Percentiles rank a stretch among this genome's conserved stretches.
phyloP scores from a whole-genome alignment of 768 basidiomycete species.

The Rhizopogon vesiculosus region DNA sequence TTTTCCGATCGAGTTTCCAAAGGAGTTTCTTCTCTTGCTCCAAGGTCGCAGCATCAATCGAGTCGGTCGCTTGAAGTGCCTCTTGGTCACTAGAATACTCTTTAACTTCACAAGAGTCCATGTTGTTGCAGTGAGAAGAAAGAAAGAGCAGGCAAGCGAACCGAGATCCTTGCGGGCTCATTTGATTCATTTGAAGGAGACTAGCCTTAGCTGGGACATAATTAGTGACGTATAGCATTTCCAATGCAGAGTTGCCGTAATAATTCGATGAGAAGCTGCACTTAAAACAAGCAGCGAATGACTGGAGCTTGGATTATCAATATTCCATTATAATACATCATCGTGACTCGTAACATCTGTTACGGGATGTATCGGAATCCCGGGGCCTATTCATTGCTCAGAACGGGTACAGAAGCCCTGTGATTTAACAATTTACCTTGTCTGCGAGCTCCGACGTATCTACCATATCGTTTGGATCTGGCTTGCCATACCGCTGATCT shows the following conservation, averaged over 20 bases:
- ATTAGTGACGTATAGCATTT: too few relatives aligned
- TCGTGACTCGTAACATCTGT: too few relatives aligned
- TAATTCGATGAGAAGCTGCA: too few relatives aligned
- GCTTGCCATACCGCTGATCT: constrained; percentile 49
- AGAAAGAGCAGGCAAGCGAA: not conserved
- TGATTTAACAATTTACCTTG: constrained; percentile 34
- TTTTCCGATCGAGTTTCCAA: constrained; percentile 53
- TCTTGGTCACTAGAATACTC: not conserved
- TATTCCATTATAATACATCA: too few relatives aligned
- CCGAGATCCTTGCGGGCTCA: not conserved
- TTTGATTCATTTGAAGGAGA: too few relatives aligned
- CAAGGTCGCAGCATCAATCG: not conserved
- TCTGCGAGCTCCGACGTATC: constrained; percentile 66
- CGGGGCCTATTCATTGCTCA: constrained; percentile 38
- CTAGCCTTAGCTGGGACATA: too few relatives aligned
- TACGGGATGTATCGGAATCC: constrained; percentile 52
- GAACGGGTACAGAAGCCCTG: not conserved
- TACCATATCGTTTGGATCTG: constrained; percentile 41
- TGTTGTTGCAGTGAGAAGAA: not conserved
- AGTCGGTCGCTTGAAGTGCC: not conserved
- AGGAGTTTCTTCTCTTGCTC: constrained; percentile 45
- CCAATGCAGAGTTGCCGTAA: not conserved
- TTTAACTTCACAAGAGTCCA: too few relatives aligned
- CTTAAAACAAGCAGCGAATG: too few relatives aligned
- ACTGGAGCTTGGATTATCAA: too few relatives aligned